Evolutionary conservation across 495 filamentous ascomycete species (phyloP).

Genomic region (Pseudoneurospora amorphoporcata): DNA sequence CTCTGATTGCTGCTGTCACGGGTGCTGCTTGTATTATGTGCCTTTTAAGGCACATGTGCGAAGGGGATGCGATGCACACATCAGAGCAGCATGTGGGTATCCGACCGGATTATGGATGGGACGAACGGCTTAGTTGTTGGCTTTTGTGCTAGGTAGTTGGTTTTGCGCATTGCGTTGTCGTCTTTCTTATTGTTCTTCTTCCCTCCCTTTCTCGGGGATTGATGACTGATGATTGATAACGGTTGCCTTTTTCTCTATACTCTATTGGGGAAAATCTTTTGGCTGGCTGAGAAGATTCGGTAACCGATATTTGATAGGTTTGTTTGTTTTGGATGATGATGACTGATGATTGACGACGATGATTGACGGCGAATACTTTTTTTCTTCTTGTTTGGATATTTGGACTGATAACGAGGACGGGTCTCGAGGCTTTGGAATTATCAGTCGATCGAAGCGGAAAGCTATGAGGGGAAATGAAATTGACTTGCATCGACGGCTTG

Average conservation of each 20-base stretch:
- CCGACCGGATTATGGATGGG: not conserved
- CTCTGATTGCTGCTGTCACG: not conserved
- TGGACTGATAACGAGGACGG: not conserved
- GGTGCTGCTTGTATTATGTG: not conserved
- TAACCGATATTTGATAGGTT: not conserved
- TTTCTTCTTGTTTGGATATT: not conserved
- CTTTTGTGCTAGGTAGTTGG: not conserved
- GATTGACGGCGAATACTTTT: not conserved
- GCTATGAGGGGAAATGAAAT: not conserved
- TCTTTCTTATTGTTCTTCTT: not conserved
- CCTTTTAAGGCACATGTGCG: not conserved
- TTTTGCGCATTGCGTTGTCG: not conserved
- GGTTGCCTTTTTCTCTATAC: not conserved
- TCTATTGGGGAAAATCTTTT: not conserved
- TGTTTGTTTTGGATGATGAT: not conserved
- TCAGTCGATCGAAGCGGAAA: not conserved
- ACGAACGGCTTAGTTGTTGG: not conserved
- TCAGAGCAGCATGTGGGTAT: not conserved
- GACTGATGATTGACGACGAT: not conserved
- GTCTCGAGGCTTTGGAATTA: not conserved
- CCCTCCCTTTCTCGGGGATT: not conserved
- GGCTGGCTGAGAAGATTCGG: not conserved
- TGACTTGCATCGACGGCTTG: not conserved
- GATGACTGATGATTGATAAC: not conserved
- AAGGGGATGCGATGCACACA: not conserved